A percentile compares a stretch with the other conserved stretches of the same genome.
These are phyloP conservation scores for Penicillium sp. DNA, from an alignment of 2,329 filamentous ascomycete species.

Conservation along the genomic window DNA sequence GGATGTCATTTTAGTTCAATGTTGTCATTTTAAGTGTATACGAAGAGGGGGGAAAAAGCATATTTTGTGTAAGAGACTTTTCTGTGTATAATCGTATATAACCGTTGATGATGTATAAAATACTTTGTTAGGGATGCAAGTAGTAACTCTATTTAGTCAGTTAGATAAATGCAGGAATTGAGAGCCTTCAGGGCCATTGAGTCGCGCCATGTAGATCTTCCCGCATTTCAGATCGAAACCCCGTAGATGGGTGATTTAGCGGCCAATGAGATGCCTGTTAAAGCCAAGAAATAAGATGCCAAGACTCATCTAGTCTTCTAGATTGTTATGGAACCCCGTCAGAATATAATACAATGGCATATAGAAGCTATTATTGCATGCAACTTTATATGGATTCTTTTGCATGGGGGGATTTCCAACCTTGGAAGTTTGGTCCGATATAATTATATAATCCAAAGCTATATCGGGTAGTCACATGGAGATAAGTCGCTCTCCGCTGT, in stretches of 20 bases:
- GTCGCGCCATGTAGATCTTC: slow-evolving; percentile 7
- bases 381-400: background rate
- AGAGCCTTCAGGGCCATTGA: background rate
- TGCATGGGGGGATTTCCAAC: background rate
- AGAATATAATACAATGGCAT: background rate
- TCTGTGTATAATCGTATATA: no score
- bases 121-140: background rate
- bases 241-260: background rate
- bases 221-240: slow-evolving; percentile 8
- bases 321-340: background rate
- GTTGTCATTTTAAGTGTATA: no score
- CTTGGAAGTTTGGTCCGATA: background rate
- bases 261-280: slow-evolving; percentile 2
- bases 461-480: slow-evolving; percentile 2
- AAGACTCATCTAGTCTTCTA: slow-evolving; percentile 2
- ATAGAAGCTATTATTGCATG: background rate
- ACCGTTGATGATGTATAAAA: background rate
- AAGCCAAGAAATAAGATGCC: background rate
- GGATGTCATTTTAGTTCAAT: no score
- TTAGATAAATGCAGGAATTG: background rate
- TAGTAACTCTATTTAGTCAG: background rate
- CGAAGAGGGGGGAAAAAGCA: no score
- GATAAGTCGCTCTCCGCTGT: slow-evolving; percentile 12
- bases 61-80: no score
- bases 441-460: background rate